Percentiles rank a stretch among this genome's conserved stretches.
These are phyloP conservation scores for Cordyceps farinosa DNA, from an alignment of 2,329 filamentous ascomycete genomes.

Conservation along the genomic window DNA sequence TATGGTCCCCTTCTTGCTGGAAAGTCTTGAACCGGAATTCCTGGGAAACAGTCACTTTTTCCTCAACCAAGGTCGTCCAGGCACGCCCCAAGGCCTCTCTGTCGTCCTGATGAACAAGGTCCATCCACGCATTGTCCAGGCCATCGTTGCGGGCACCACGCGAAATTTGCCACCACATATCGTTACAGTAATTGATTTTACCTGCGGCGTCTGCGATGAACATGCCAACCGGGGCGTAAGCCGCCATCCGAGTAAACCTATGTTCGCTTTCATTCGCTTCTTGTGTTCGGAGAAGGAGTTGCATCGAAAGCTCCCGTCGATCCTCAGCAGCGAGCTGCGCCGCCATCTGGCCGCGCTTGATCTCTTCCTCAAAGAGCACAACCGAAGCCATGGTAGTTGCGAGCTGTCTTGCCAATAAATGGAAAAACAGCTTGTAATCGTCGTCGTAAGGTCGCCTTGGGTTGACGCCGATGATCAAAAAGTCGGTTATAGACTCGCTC, in stretches of 20 bases:
- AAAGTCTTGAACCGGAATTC: constrained; percentile 73
- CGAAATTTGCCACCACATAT: constrained; percentile 72
- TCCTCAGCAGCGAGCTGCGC: constrained; percentile 73
- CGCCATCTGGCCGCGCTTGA: constrained; percentile 67
- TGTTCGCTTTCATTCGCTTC: constrained; percentile 67
- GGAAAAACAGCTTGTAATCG: constrained; percentile 75
- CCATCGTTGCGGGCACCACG: constrained; percentile 58
- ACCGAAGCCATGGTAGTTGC: constrained; percentile 79
- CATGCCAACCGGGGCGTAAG: constrained; percentile 78
- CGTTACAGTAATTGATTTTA: constrained; percentile 74
- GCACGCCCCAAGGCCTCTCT: constrained; percentile 52
- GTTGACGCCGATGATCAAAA: constrained; percentile 75
- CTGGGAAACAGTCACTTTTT: constrained; percentile 62
- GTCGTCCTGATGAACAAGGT: constrained; percentile 67
- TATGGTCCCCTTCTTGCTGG: constrained; percentile 57
- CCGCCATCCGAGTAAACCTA: constrained; percentile 79
- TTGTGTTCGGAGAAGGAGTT: constrained; percentile 63
- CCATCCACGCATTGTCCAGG: constrained; percentile 66
- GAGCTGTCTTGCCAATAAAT: constrained; percentile 69
- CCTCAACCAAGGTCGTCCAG: constrained; percentile 60
- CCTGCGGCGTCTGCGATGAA: constrained; percentile 75
- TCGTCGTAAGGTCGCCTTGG: constrained; percentile 75
- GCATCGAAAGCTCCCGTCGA: constrained; percentile 71
- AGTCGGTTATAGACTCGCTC: constrained; percentile 69
- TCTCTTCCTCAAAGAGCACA: constrained; percentile 79